phyloP scores from a whole-genome alignment of 805 yeast genomes.

The Candida railenensis region DNA sequence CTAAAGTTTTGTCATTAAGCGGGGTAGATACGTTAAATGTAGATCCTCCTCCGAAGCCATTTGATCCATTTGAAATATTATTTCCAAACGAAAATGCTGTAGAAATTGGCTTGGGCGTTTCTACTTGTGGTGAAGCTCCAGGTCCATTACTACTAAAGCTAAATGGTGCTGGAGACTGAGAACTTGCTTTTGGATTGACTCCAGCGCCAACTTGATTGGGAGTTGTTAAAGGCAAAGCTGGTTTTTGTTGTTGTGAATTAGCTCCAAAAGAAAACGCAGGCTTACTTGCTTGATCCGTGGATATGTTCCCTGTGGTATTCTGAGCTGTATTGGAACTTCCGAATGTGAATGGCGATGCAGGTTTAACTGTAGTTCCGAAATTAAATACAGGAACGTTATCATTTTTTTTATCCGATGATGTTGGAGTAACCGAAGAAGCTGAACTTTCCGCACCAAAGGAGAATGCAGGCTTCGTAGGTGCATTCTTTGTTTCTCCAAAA shows the following conservation, averaged over 20 bases:
- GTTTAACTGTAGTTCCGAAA: slow-evolving; percentile 1
- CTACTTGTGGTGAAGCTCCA: background rate
- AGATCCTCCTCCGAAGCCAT: background rate
- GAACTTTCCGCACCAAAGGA: background rate
- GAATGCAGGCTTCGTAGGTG: background rate
- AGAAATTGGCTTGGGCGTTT: background rate
- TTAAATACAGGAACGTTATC: background rate
- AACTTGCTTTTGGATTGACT: background rate
- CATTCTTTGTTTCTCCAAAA: slow-evolving; percentile 13
- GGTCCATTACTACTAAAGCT: background rate
- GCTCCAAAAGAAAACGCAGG: slow-evolving; percentile 12
- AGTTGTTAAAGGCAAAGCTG: background rate
- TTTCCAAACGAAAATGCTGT: background rate
- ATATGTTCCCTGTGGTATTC: background rate
- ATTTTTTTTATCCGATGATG: background rate
- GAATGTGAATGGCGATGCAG: slow-evolving; percentile 9
- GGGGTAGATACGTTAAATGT: slow-evolving; percentile 3
- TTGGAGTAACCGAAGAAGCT: background rate
- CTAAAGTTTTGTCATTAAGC: background rate
- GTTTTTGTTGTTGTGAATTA: slow-evolving; percentile 1
- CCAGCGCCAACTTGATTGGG: slow-evolving; percentile 2
- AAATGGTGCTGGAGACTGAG: slow-evolving; percentile 2
- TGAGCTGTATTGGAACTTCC: slow-evolving; percentile 3
- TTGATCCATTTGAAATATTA: background rate
- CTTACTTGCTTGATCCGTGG: background rate